phyloP scores from a whole-genome alignment of 2,329 filamentous ascomycete genomes.

The Aspergillus ochraceus region DNA sequence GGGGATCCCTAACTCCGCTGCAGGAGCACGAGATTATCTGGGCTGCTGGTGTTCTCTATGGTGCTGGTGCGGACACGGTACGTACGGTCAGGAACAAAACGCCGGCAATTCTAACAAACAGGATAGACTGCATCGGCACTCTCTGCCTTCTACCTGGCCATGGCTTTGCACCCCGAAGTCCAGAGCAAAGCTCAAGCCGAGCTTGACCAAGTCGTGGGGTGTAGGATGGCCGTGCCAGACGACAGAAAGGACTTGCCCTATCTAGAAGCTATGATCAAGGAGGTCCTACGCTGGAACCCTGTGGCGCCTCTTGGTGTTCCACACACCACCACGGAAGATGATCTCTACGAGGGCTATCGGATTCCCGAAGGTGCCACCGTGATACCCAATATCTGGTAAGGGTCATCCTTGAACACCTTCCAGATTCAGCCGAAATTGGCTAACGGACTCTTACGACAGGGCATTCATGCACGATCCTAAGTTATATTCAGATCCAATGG shows the following conservation, averaged over 20 bases:
- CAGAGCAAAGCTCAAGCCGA: conserved; percentile 11
- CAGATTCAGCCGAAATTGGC: background rate
- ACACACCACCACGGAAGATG: conserved; percentile 25
- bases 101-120: background rate
- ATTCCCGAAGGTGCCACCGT: conserved; percentile 39
- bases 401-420: background rate
- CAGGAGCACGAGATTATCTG: conserved; percentile 43
- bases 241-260: conserved; percentile 24
- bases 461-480: conserved; percentile 41
- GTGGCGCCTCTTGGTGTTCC: conserved; percentile 27
- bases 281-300: conserved; percentile 33
- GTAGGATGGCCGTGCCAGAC: background rate
- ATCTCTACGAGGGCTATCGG: conserved; percentile 24
- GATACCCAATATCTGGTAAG: conserved; percentile 39
- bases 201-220: conserved; percentile 10
- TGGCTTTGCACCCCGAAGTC: conserved; percentile 10
- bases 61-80: conserved; percentile 45
- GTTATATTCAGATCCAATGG: conserved; percentile 36
- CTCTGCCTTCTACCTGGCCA: conserved; percentile 2
- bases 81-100: background rate
- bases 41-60: conserved; percentile 44
- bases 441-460: conserved; percentile 24
- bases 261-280: conserved; percentile 33
- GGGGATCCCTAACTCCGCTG: background rate
- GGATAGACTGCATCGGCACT: background rate